Conservation (phyloP, 352 stramenopile genomes). For the Phytophthora hibernalis region DNA sequence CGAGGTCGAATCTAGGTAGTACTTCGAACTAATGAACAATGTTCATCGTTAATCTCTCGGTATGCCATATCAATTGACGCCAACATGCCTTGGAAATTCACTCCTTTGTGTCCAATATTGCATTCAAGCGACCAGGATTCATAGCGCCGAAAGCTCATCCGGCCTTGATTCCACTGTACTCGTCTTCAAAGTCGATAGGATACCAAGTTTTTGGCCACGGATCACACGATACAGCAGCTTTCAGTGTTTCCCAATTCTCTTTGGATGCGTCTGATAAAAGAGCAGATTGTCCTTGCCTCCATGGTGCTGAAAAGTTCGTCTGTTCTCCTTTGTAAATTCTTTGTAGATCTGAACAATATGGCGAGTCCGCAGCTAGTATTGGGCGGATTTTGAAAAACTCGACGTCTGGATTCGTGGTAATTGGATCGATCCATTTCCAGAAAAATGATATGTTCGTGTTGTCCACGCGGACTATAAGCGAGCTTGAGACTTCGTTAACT, state of each 20-base stretch:
- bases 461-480: conserved; percentile 15
- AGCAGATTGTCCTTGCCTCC: not conserved
- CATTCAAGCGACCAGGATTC: too few relatives aligned
- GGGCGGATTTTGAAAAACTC: not conserved
- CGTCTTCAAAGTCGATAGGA: conserved; percentile 20
- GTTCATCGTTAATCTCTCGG: too few relatives aligned
- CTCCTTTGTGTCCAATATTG: too few relatives aligned
- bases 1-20: too few relatives aligned
- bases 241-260: conserved; percentile 12
- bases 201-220: conserved; percentile 19
- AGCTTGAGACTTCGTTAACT: conserved; percentile 11
- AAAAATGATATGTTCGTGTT: conserved; percentile 32
- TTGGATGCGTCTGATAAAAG: conserved; percentile 8
- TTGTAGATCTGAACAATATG: conserved; percentile 21
- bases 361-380: conserved; percentile 15
- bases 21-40: too few relatives aligned
- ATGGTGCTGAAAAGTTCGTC: conserved; percentile 5
- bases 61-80: too few relatives aligned
- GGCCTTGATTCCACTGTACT: conserved; percentile 7
- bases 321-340: conserved; percentile 16
- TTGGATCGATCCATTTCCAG: conserved; percentile 30
- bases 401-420: not conserved
- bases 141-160: too few relatives aligned
- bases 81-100: too few relatives aligned
- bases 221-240: conserved; percentile 4